phyloP scores from a whole-genome alignment of 2,329 filamentous ascomycete species.

The Pseudogymnoascus sp. region DNA sequence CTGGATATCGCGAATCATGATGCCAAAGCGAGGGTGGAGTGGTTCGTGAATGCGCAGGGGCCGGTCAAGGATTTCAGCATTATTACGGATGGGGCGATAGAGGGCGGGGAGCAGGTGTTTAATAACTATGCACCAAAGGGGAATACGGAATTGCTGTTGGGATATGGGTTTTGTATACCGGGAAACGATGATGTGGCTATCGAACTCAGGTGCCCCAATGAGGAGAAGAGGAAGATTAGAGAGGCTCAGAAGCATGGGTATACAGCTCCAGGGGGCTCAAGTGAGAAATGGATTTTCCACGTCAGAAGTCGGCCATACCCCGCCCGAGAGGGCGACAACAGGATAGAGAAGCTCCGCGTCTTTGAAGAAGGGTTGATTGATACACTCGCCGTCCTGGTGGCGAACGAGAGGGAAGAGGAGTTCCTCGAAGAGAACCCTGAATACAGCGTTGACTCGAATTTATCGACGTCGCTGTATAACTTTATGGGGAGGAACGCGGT shows the following conservation, averaged over 20 bases:
- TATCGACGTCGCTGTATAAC: neutral
- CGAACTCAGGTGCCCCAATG: neutral
- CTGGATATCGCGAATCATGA: slow-evolving; percentile 64
- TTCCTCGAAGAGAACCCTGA: slow-evolving; percentile 5
- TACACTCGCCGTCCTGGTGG: neutral
- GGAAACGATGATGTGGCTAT: slow-evolving; percentile 27
- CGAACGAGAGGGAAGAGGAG: slow-evolving; percentile 9
- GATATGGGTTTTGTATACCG: slow-evolving; percentile 50
- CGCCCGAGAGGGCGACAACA: neutral
- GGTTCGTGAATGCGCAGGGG: slow-evolving; percentile 36
- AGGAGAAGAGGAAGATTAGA: neutral
- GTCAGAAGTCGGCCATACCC: neutral
- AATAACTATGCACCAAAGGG: slow-evolving; percentile 68
- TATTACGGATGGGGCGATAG: slow-evolving; percentile 34
- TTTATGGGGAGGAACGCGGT: neutral
- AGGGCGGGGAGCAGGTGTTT: slow-evolving; percentile 43
- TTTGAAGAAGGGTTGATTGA: slow-evolving; percentile 6
- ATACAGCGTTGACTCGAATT: slow-evolving; percentile 1
- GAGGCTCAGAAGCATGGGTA: slow-evolving; percentile 6
- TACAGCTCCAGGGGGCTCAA: neutral
- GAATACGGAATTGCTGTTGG: slow-evolving; percentile 58
- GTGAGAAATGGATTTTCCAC: slow-evolving; percentile 5
- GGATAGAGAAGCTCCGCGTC: neutral
- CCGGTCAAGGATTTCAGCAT: slow-evolving; percentile 38
- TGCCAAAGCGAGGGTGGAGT: slow-evolving; percentile 47